Conservation (phyloP, 2,329 filamentous ascomycete genomes). For the Penicillium hesseltinei region DNA sequence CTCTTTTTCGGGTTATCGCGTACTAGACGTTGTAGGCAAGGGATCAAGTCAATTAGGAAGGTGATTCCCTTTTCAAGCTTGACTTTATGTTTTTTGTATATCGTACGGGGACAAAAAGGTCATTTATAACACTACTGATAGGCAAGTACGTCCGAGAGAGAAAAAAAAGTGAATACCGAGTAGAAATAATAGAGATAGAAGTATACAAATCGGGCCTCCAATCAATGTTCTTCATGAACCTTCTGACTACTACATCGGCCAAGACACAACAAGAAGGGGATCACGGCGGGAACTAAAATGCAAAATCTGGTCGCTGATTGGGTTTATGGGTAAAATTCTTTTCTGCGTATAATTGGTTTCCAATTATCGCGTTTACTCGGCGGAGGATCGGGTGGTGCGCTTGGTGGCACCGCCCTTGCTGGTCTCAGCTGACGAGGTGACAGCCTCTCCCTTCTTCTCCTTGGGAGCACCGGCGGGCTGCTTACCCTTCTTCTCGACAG, state of each 20-base stretch:
- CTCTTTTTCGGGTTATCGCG: not conserved
- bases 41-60: not conserved
- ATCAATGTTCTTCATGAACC: not conserved
- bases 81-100: not conserved
- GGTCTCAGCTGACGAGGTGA: constrained; percentile 65
- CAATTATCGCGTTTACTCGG: constrained; percentile 30
- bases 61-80: not conserved
- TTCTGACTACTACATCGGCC: constrained; percentile 1
- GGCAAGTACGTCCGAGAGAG: not conserved
- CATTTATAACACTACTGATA: not conserved
- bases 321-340: constrained; percentile 15
- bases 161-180: not conserved
- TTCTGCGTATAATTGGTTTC: constrained; percentile 4
- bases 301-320: constrained; percentile 12
- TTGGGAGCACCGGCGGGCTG: constrained; percentile 61
- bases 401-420: constrained; percentile 68
- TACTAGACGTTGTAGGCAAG: not conserved
- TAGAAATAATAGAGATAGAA: constrained; percentile 6
- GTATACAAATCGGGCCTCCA: constrained; percentile 10
- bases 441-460: constrained; percentile 65
- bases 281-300: constrained; percentile 7
- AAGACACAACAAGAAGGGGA: constrained; percentile 7
- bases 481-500: constrained; percentile 73
- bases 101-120: not conserved
- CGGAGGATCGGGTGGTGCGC: constrained; percentile 52